Conservation (phyloP, 352 stramenopile genomes). For the Globisporangium uncinulatum region DNA sequence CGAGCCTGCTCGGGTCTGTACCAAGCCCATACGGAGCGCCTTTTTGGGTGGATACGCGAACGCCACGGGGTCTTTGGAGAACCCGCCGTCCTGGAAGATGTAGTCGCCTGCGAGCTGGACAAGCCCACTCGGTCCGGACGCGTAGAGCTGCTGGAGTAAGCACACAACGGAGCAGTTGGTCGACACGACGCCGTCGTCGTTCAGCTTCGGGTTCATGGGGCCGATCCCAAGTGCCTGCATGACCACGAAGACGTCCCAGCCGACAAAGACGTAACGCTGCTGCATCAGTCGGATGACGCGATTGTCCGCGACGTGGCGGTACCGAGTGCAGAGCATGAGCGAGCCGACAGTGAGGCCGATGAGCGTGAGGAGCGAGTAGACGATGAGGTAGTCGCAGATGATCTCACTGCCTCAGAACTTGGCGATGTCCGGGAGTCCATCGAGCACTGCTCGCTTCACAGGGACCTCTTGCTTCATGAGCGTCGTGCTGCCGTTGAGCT, state of each 20-base stretch:
- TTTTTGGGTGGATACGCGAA: slow-evolving; percentile 32
- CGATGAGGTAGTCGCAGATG: slow-evolving; percentile 44
- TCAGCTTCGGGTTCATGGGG: slow-evolving; percentile 20
- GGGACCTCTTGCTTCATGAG: slow-evolving; percentile 35
- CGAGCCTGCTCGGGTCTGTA: slow-evolving; percentile 8
- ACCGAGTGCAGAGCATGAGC: slow-evolving; percentile 31
- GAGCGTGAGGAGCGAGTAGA: slow-evolving; percentile 40
- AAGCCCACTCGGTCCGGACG: slow-evolving; percentile 38
- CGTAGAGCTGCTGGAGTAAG: slow-evolving; percentile 44
- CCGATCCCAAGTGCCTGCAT: slow-evolving; percentile 40
- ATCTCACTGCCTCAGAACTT: slow-evolving; percentile 53
- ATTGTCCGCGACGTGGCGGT: slow-evolving; percentile 37
- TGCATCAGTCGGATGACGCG: slow-evolving; percentile 39
- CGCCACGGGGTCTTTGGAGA: slow-evolving; percentile 20
- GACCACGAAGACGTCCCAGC: slow-evolving; percentile 38
- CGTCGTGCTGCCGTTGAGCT: slow-evolving; percentile 23
- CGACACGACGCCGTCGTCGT: slow-evolving; percentile 15
- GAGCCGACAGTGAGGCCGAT: slow-evolving; percentile 23
- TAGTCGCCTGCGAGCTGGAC: slow-evolving; percentile 42
- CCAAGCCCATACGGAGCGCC: slow-evolving; percentile 27
- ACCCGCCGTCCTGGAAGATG: slow-evolving; percentile 35
- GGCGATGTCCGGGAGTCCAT: slow-evolving; percentile 23
- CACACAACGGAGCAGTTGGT: slow-evolving; percentile 34
- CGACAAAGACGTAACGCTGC: slow-evolving; percentile 36
- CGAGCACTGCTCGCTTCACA: slow-evolving; percentile 28